Base-by-base conservation (phyloP, 208 protist species). In the Acanthamoeba culbertsoni region DNA sequence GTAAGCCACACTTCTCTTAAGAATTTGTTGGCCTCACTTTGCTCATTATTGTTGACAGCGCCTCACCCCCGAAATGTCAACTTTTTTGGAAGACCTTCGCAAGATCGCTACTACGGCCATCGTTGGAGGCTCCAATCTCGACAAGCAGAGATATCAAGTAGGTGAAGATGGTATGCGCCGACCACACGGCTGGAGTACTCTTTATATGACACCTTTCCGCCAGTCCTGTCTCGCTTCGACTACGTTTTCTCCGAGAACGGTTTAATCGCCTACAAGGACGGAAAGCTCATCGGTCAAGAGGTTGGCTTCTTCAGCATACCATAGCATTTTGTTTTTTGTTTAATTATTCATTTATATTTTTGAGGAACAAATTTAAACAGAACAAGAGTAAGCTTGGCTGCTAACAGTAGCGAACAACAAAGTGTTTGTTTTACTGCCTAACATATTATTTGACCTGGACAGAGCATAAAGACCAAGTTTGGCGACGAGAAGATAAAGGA, bases 201-300 rank as follows among this genome's bases (percentile, higher is more conserved):
- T 28, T 90, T 26, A 23, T 3, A 7, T 6, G 57, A 35, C 33
- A 26, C 28, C 12, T 62, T 28, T 20, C 51, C 14, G 43, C 1
- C 94, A 97, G 93, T 92, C 40, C 94, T 99, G 10, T 20, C 97
- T 10, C 93, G 98, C 65, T 99, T 99, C 93, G 98, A 99, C 95
- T 99, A 98, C 93, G 94, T 98, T 12, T 99, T 99, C 95, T 95
- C 97, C 35, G 99, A 99, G 95, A 99, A 99, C 96, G 99, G 99
- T 51, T 96, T 99, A 6, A 93, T 98, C 10, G 97, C 97, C 6
- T 99, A 95, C 97, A 97, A 98, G 93, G 95, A 98, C 40, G 98
- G 93, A 8, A 5, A 95, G 37, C 51, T 28, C 35, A 33, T 89
- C 53, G 46, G 82, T 26, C 95, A 97, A 53, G 97, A 98, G 94